Evolutionary conservation across 306 rosid species (phyloP), one percentile per base, ranked within the genome.

Genomic region (Coriaria nepalensis): DNA sequence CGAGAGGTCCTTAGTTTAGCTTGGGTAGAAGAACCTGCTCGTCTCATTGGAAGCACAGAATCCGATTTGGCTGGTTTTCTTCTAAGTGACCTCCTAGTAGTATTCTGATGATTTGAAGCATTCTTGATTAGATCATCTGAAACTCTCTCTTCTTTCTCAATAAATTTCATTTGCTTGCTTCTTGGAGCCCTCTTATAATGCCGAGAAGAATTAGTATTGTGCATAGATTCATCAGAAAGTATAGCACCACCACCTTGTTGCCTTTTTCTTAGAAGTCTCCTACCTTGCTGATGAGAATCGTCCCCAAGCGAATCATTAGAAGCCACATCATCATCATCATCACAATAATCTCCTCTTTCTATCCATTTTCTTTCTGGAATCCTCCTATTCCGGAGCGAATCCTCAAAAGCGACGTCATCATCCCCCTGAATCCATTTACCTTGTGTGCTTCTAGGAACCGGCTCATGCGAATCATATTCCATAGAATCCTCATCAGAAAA

Each of bases 61-160:
- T 65, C 78, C 20, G 61, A 59, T 60, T 70, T 82, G 11, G 73
- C 61, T 50, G 40, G 87, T 70, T 75, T 79, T 55, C 75, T 71
- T 65, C 78, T 68, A 6, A 79, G 82, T 59, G 49, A 63, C 68
- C 87, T 81, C 63, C 43, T 57, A 13, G 29, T 20, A 20, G 29
- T 20, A 20, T 50, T 61, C 63, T 15, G 71, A 56, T 70, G 78
- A 60, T 11, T 65, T 68, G 79, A 60, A 45, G 60, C 47, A 60
- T 64, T 65, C 33, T 54, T 82, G 37, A 39, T 47, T 55, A 60
- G 63, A 35, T 67, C 77, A 40, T 72, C 78, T 33, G 75, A 66
- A 68, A 43, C 48, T 33, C 58, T 43, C 39, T 72, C 49, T 54
- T 78, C 87, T 65, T 39, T 53, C 51, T 45, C 62, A 43, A 12